Evolutionary conservation across 2,329 filamentous ascomycete species (phyloP).

Genomic region (Monilinia polystroma): DNA sequence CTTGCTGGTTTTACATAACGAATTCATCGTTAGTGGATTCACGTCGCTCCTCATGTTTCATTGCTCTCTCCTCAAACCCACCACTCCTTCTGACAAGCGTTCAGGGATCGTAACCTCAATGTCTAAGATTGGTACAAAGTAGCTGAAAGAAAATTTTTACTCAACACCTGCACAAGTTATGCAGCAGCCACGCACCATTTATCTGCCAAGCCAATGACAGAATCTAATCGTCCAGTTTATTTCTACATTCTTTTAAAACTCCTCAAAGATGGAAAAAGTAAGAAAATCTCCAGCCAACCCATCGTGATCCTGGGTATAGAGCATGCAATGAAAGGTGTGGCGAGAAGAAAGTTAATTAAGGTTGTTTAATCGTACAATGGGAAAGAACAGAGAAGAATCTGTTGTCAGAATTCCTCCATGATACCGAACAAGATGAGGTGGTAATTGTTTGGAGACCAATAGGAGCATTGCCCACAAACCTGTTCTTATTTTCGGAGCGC

Average conservation of each 20-base stretch:
- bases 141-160: no score
- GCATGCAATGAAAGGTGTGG: not conserved
- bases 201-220: not conserved
- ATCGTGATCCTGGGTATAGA: not conserved
- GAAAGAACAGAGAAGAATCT: not conserved
- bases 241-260: not conserved
- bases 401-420: not conserved
- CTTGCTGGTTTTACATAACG: not conserved
- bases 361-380: not conserved
- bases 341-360: not conserved
- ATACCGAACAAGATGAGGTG: not conserved
- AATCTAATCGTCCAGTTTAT: slow-evolving; percentile 9
- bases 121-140: not conserved
- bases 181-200: not conserved
- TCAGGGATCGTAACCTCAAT: not conserved
- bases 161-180: not conserved
- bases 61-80: not conserved
- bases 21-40: not conserved
- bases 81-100: not conserved
- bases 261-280: not conserved
- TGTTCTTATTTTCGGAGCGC: not conserved
- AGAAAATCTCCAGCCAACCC: not conserved
- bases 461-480: not conserved
- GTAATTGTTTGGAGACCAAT: not conserved
- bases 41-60: not conserved